A percentile compares a stretch with the other conserved stretches of the same genome.
Conservation (phyloP, 2,329 filamentous ascomycete genomes). For the Exophiala sideris region DNA sequence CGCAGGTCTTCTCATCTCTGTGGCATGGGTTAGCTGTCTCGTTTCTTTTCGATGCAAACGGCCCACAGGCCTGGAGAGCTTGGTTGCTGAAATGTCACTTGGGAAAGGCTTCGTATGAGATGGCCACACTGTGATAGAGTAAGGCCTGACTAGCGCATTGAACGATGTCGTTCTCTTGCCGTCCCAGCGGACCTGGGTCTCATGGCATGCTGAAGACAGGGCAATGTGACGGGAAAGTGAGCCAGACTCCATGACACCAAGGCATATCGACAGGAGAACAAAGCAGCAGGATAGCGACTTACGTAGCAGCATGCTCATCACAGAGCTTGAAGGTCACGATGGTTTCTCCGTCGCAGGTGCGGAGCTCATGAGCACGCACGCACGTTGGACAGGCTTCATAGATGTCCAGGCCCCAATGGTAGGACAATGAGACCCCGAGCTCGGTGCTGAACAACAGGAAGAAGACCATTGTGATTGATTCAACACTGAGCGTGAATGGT, state of each 20-base stretch:
- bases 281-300: conserved; percentile 1
- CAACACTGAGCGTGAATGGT: neutral
- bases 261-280: neutral
- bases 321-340: conserved; percentile 15
- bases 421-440: conserved; percentile 6
- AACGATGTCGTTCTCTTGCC: neutral
- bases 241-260: neutral
- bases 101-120: no score
- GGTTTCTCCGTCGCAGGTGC: conserved; percentile 19
- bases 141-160: neutral
- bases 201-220: neutral
- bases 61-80: no score
- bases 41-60: no score
- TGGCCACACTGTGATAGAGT: neutral
- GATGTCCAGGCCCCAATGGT: conserved; percentile 10
- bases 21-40: no score
- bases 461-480: conserved; percentile 12
- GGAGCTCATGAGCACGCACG: conserved; percentile 16
- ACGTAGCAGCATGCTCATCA: conserved; percentile 12
- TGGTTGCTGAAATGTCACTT: no score
- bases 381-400: conserved; percentile 17
- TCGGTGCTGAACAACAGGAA: conserved; percentile 5
- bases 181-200: neutral
- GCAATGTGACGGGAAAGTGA: neutral
- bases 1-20: neutral